Conservation (phyloP, 495 filamentous ascomycete species). For the Lophium mytilinum region DNA sequence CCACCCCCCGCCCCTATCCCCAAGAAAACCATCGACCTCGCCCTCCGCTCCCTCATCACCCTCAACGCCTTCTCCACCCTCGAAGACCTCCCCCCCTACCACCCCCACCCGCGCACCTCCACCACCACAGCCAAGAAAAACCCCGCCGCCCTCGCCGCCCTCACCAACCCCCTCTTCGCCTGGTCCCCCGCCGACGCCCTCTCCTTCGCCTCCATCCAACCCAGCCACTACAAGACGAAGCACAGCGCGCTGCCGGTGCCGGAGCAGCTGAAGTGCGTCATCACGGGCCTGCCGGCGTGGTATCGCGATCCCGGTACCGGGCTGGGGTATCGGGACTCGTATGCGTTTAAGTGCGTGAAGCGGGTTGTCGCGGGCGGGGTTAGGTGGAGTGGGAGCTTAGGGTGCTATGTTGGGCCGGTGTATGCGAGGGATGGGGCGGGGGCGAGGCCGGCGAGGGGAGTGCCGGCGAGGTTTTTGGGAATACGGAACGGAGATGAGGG, state of each 20-base stretch:
- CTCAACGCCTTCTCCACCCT: conserved; percentile 19
- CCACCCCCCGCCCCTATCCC: conserved; percentile 9
- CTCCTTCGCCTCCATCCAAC: conserved; percentile 10
- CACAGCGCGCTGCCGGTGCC: not conserved
- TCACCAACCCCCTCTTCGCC: conserved; percentile 16
- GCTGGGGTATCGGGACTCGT: conserved; percentile 28
- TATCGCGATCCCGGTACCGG: conserved; percentile 35
- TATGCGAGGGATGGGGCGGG: conserved; percentile 17
- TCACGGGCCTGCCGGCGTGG: conserved; percentile 26
- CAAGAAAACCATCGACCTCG: conserved; percentile 18
- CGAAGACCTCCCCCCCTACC: not conserved
- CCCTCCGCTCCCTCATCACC: conserved; percentile 26
- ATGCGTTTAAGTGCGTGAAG: conserved; percentile 29
- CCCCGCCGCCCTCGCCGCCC: conserved; percentile 12
- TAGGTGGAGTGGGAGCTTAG: conserved; percentile 31
- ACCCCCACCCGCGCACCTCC: conserved; percentile 8
- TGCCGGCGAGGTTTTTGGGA: conserved; percentile 33
- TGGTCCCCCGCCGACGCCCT: conserved; percentile 21
- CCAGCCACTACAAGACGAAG: conserved; percentile 5
- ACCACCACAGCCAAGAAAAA: conserved; percentile 16
- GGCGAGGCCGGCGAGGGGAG: conserved; percentile 30
- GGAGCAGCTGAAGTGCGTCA: conserved; percentile 24
- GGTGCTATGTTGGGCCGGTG: conserved; percentile 31
- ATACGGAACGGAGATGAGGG: conserved; percentile 6
- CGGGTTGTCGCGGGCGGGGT: conserved; percentile 28